phyloP scores from a whole-genome alignment of 2,329 filamentous ascomycete species.

The Colletotrichum sp. region DNA sequence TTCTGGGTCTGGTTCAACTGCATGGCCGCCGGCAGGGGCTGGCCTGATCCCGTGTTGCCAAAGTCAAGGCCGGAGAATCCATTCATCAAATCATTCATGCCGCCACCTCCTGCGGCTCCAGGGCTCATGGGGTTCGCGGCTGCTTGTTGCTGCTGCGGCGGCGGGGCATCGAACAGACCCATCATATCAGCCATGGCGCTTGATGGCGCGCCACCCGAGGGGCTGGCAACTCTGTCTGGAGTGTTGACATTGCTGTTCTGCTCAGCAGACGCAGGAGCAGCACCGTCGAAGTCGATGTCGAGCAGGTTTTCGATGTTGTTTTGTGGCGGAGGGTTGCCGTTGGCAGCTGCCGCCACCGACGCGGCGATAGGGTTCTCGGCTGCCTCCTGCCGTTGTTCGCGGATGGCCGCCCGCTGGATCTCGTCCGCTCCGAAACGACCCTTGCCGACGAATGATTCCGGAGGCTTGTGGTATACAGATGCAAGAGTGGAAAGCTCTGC shows the following conservation, averaged over 20 bases:
- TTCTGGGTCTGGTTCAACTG: slow-evolving; percentile 49
- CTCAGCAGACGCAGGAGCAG: slow-evolving; percentile 86
- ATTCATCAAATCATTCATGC: slow-evolving; percentile 87
- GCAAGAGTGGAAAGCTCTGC: slow-evolving; percentile 91
- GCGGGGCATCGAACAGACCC: slow-evolving; percentile 72
- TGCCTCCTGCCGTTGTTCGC: slow-evolving; percentile 92
- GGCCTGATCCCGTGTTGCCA: slow-evolving; percentile 56
- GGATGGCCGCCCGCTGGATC: slow-evolving; percentile 93
- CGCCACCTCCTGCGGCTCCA: slow-evolving; percentile 48
- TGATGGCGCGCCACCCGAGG: slow-evolving; percentile 46
- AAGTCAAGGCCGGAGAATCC: slow-evolving; percentile 86
- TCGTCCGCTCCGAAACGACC: slow-evolving; percentile 93
- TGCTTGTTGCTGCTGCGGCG: slow-evolving; percentile 53
- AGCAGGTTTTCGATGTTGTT: slow-evolving; percentile 92
- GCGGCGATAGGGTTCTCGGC: slow-evolving; percentile 94
- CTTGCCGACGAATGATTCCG: slow-evolving; percentile 96
- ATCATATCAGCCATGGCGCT: slow-evolving; percentile 68
- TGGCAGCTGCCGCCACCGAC: slow-evolving; percentile 73
- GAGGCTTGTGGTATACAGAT: slow-evolving; percentile 98
- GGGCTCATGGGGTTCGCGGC: slow-evolving; percentile 24
- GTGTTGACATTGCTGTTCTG: slow-evolving; percentile 60
- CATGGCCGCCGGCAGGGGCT: slow-evolving; percentile 68
- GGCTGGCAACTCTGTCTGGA: slow-evolving; percentile 72
- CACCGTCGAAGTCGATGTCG: slow-evolving; percentile 95
- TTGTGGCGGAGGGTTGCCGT: slow-evolving; percentile 58